These are phyloP conservation scores for Plasmodium sp. DNA, from an alignment of 169 alveolate species.

Conservation along the genomic window DNA sequence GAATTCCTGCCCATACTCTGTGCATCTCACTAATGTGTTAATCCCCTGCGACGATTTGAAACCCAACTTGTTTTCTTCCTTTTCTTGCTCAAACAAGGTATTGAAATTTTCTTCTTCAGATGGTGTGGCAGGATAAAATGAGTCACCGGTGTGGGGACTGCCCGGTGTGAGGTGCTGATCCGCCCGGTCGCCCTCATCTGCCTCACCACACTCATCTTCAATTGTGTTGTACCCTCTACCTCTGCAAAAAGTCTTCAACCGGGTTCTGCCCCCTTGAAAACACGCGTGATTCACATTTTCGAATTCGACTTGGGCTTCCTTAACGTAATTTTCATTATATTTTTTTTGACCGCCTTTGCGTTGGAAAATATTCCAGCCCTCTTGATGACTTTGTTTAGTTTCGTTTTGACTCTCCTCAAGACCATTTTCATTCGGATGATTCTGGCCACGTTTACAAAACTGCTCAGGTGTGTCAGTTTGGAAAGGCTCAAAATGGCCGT, in stretches of 20 bases:
- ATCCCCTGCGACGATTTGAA: background rate
- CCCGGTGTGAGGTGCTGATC: background rate
- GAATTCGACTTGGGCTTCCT: background rate
- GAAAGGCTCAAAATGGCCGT: background rate
- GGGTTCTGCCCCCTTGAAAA: background rate
- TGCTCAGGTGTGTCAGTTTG: slow-evolving; percentile 1
- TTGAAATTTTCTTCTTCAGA: background rate
- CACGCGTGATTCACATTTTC: background rate
- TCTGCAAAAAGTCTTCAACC: background rate
- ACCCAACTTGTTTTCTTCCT: background rate
- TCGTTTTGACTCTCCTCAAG: background rate
- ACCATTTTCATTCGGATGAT: slow-evolving; percentile 2
- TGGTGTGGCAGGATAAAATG: background rate
- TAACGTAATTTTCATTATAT: slow-evolving; percentile 2
- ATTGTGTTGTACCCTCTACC: background rate
- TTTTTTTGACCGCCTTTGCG: slow-evolving; percentile 4
- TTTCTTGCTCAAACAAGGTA: background rate
- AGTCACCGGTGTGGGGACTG: background rate
- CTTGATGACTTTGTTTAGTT: background rate
- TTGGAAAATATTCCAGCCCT: background rate
- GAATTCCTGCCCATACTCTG: background rate
- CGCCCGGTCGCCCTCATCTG: background rate
- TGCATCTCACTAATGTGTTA: background rate
- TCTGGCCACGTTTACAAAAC: background rate
- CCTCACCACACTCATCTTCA: background rate